Base-by-base conservation (phyloP, 2,329 filamentous ascomycete genomes). In the Chaetoscypha palmicola region DNA sequence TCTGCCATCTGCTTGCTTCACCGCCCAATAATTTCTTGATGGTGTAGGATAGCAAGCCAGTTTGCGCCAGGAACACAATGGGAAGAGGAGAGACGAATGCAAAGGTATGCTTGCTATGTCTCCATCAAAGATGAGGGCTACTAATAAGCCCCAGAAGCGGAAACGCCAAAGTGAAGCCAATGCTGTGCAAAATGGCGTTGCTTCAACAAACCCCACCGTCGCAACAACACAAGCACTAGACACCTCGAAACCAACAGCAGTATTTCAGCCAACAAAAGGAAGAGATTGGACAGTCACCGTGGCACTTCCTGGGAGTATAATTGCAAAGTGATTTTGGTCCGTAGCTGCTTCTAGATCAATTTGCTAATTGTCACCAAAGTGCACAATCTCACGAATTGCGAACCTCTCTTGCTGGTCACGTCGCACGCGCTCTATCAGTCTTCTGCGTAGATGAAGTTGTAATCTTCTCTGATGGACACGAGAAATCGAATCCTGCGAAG, bases 381-480 rank as follows among this genome's bases (percentile, higher is more conserved):
- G 53, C 54, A 12, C 57, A 62, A 57, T 48, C 54, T 22, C 57
- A 58, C 50, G 86, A 94, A 48, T 81, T 86, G 59, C 83, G 87
- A 60, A 87, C 83, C 26, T 73, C 75, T 37, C 71, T 85, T 37
- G 83, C 81, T 1, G 85, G 83, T 5, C 81, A 83, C 51, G 81
- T 94, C 41, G 87, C 87, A 4, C 84, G 88, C 41, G 86, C 86
- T 24, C 74, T 88, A 40, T 83, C 86, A 49, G 82, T 94, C 50
- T 94, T 92, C 66, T 83, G 78, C 58, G 75, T 94, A 53, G 88
- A 94, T 61, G 88, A 94, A 66, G 73, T 94, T 22, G 73, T 94
- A 39, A 69, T 94, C 43, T 94, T 85, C 63, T 80, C 91, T 59
- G 88, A 94, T 64, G 74, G 72, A n/a, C 66, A 72, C 43, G 33